Conservation (phyloP, 306 rosid genomes). For the Gastrolobium bilobum region DNA sequence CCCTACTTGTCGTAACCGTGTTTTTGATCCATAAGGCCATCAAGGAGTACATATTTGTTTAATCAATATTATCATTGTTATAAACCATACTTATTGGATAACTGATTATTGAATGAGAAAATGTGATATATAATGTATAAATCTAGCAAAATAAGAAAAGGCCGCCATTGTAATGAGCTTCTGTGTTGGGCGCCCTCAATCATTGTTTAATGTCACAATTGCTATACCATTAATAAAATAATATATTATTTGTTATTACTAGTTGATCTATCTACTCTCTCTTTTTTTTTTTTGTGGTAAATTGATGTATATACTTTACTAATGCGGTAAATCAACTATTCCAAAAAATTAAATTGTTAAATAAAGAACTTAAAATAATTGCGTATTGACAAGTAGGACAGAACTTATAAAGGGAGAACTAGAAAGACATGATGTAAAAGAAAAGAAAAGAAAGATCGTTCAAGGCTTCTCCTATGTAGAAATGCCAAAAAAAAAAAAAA, state of each 20-base stretch:
- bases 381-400: too few species aligned
- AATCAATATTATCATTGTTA: constrained; percentile 37
- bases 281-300: too few species aligned
- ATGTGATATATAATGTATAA: not conserved
- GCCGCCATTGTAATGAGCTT: constrained; percentile 44
- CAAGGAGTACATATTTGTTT: constrained; percentile 51
- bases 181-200: constrained; percentile 48
- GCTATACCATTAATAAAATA: not conserved
- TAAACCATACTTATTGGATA: constrained; percentile 15
- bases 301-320: constrained; percentile 9
- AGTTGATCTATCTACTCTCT: constrained; percentile 2
- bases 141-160: constrained; percentile 39
- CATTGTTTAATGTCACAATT: constrained; percentile 29
- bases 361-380: too few species aligned
- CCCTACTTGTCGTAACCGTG: constrained; percentile 78
- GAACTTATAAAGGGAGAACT: too few species aligned
- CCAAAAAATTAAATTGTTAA: too few species aligned
- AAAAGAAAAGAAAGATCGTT: too few species aligned
- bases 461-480: too few species aligned
- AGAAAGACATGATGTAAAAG: too few species aligned
- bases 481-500: too few species aligned
- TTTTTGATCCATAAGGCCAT: constrained; percentile 48
- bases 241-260: not conserved
- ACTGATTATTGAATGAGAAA: constrained; percentile 31
- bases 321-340: too few species aligned